Conservation (phyloP, 169 alveolate genomes). For the Cryptosporidium viatorum region DNA sequence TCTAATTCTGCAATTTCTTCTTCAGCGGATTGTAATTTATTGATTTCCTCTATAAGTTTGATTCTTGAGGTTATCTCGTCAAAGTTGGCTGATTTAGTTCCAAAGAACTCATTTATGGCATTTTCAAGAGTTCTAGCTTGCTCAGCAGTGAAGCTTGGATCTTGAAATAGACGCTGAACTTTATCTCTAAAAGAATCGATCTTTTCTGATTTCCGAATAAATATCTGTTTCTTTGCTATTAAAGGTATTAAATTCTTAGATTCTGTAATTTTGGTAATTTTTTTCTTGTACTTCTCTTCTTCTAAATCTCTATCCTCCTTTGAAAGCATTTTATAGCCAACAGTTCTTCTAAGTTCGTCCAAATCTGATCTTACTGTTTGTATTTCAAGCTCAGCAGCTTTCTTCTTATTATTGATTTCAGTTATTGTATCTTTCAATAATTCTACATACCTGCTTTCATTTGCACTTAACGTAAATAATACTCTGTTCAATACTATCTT, state of each 20-base stretch:
- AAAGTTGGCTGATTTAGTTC: constrained; percentile 2
- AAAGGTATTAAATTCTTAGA: constrained; percentile 15
- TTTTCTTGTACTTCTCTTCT: constrained; percentile 7
- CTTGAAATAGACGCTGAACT: constrained; percentile 30
- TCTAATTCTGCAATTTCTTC: constrained; percentile 23
- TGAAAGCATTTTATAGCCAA: constrained; percentile 25
- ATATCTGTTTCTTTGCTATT: constrained; percentile 5
- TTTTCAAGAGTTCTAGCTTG: constrained; percentile 20
- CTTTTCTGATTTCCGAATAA: constrained; percentile 36
- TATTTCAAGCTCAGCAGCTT: constrained; percentile 7
- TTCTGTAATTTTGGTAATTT: constrained; percentile 11
- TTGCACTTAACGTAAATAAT: constrained; percentile 11
- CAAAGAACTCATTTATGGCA: constrained; percentile 33
- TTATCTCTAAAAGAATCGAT: constrained; percentile 1
- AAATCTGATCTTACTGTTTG: not conserved
- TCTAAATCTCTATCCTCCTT: constrained; percentile 34
- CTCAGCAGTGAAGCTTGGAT: constrained; percentile 50
- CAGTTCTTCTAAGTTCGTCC: constrained; percentile 22
- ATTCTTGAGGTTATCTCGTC: constrained; percentile 41
- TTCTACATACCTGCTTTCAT: constrained; percentile 30
- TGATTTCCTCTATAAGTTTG: constrained; percentile 7
- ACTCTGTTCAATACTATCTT: constrained; percentile 16
- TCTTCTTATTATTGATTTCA: not conserved
- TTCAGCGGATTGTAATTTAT: not conserved
- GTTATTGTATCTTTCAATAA: constrained; percentile 15